Percentiles rank a stretch among this genome's conserved stretches.
phyloP scores from a whole-genome alignment of 176 grass and related monocot species.

The Carex myosuroides region DNA sequence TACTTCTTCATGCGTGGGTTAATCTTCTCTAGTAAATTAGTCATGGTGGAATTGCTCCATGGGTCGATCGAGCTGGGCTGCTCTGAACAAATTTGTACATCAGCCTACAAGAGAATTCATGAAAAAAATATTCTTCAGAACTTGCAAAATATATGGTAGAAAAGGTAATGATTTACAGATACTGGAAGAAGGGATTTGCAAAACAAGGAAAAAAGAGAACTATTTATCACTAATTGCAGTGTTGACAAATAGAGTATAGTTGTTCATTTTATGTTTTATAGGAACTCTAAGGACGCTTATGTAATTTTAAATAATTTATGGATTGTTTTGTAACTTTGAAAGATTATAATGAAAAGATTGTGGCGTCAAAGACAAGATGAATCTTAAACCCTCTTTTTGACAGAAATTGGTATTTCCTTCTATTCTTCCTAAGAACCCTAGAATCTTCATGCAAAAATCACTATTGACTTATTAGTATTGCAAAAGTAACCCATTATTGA shows the following conservation, averaged over 20 bases:
- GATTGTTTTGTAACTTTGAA: too few relatives aligned
- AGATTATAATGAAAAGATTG: too few relatives aligned
- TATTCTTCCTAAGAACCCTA: too few relatives aligned
- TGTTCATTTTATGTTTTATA: too few relatives aligned
- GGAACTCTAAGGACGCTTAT: too few relatives aligned
- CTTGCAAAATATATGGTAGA: background rate
- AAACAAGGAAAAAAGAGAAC: background rate
- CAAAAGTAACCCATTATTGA: background rate
- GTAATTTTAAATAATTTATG: too few relatives aligned
- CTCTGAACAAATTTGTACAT: constrained; percentile 29
- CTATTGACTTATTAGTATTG: background rate
- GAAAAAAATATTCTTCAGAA: background rate
- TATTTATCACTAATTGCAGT: background rate
- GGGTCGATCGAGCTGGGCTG: constrained; percentile 45
- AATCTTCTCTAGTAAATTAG: constrained; percentile 47
- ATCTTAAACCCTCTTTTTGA: too few relatives aligned
- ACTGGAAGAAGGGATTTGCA: background rate
- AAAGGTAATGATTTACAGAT: background rate
- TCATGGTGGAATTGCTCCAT: constrained; percentile 54
- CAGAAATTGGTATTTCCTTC: too few relatives aligned
- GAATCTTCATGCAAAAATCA: too few relatives aligned
- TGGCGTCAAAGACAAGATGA: too few relatives aligned
- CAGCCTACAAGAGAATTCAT: constrained; percentile 27
- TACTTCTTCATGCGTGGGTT: constrained; percentile 48
- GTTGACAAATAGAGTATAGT: too few relatives aligned